Evolutionary conservation across 2,329 filamentous ascomycete species (phyloP).

Genomic region (Talaromyces albobiverticillius): DNA sequence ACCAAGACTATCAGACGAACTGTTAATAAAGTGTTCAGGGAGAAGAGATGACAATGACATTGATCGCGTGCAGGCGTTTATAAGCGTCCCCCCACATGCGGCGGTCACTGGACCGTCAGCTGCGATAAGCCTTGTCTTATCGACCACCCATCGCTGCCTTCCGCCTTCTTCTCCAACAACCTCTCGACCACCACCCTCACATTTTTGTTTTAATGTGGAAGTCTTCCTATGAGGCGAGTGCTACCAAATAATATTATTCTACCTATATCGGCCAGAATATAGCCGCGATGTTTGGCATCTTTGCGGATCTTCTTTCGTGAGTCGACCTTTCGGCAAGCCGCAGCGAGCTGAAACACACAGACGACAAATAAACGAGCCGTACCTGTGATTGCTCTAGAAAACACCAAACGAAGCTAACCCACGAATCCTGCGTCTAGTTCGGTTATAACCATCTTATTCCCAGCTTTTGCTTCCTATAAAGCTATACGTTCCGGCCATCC

Average conservation of each 20-base stretch:
- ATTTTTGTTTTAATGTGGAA: not conserved
- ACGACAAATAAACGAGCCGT: not conserved
- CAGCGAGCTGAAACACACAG: not conserved
- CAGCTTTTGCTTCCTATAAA: constrained; percentile 96
- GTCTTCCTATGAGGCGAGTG: not conserved
- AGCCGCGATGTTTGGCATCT: constrained; percentile 63
- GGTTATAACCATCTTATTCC: constrained; percentile 84
- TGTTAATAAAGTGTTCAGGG: too few relatives aligned
- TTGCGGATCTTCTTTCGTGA: constrained; percentile 70
- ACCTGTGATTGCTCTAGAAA: too few relatives aligned
- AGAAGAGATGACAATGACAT: too few relatives aligned
- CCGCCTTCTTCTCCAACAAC: not conserved
- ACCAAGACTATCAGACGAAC: too few relatives aligned
- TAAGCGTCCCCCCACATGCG: too few relatives aligned
- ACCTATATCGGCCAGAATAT: not conserved
- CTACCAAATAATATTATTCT: too few relatives aligned
- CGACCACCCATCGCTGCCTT: not conserved
- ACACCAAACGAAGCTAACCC: not conserved
- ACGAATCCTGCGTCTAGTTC: constrained; percentile 59
- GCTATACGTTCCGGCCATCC: constrained; percentile 90
- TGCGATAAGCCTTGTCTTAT: too few relatives aligned
- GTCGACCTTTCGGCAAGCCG: constrained; percentile 36
- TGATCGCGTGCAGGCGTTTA: too few relatives aligned
- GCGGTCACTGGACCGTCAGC: too few relatives aligned
- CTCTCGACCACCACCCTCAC: too few relatives aligned